Conservation (phyloP, 2,329 filamentous ascomycete species). For the Fragosphaeria purpurea region DNA sequence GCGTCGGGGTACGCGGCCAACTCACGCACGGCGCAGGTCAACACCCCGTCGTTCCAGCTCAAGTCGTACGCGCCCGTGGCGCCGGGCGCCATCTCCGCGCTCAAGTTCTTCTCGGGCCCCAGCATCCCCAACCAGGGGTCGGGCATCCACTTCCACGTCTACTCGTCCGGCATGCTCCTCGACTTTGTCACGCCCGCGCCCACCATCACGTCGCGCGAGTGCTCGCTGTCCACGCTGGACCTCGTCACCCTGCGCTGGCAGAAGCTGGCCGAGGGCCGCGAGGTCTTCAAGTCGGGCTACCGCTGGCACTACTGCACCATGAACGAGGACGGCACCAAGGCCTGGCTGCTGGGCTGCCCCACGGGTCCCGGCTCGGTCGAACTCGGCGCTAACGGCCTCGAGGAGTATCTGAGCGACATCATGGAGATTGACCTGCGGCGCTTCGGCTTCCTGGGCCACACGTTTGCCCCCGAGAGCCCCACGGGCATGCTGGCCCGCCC, state of each 20-base stretch:
- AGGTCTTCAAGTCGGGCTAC: conserved; percentile 86
- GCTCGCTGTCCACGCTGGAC: conserved; percentile 82
- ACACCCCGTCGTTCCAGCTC: conserved; percentile 54
- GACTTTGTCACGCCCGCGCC: conserved; percentile 91
- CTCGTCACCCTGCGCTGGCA: conserved; percentile 85
- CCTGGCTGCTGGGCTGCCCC: conserved; percentile 90
- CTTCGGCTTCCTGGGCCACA: conserved; percentile 83
- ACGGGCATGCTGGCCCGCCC: conserved; percentile 33
- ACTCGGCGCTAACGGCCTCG: conserved; percentile 59
- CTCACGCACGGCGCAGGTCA: conserved; percentile 57
- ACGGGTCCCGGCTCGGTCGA: conserved; percentile 59
- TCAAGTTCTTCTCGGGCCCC: conserved; percentile 81
- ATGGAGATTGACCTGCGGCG: conserved; percentile 86
- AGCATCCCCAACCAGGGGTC: conserved; percentile 81
- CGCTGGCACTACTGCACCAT: conserved; percentile 98
- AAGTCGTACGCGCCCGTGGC: conserved; percentile 72
- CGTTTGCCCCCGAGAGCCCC: conserved; percentile 44
- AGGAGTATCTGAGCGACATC: conserved; percentile 90
- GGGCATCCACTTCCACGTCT: conserved; percentile 91
- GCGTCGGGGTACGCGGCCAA: conserved; percentile 58
- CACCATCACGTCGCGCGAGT: conserved; percentile 77
- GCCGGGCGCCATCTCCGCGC: conserved; percentile 77
- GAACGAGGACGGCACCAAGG: conserved; percentile 89
- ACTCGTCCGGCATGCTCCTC: conserved; percentile 82
- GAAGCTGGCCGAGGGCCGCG: conserved; percentile 84